phyloP scores from a whole-genome alignment of 2,329 filamentous ascomycete genomes.

The Fusarium sp. region DNA sequence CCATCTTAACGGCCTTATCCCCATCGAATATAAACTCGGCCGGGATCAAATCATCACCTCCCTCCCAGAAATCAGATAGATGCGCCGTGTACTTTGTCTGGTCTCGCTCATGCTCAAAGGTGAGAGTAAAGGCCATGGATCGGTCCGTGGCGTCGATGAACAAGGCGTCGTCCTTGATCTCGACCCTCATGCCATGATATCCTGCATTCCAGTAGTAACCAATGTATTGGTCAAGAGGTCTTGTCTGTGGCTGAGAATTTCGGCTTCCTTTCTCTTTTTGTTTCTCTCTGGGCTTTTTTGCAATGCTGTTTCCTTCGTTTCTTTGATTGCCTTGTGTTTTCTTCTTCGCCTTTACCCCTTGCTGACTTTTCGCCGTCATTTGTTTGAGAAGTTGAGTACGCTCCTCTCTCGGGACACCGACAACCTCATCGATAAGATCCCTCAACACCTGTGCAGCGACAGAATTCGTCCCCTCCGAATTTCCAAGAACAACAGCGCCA shows the following conservation, averaged over 20 bases:
- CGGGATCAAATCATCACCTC: conserved; percentile 17
- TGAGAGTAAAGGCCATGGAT: conserved; percentile 44
- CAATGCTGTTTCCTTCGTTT: rapidly evolving
- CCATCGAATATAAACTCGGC: conserved; percentile 37
- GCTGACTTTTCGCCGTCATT: not conserved
- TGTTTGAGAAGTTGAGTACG: not conserved
- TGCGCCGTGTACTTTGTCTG: conserved; percentile 37
- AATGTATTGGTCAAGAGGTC: conserved; percentile 25
- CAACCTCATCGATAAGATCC: conserved; percentile 36
- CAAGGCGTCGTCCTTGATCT: conserved; percentile 28
- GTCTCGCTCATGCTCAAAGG: conserved; percentile 31
- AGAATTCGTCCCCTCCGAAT: conserved; percentile 31
- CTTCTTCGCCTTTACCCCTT: not conserved
- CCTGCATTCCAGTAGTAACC: conserved; percentile 45
- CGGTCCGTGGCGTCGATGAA: conserved; percentile 47
- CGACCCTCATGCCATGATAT: conserved; percentile 40
- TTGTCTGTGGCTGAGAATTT: not conserved
- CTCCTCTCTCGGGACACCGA: conserved; percentile 6
- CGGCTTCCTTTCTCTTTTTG: too few species aligned
- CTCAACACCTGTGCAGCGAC: conserved; percentile 33
- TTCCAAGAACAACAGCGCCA: conserved; percentile 44
- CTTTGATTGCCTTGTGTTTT: not conserved
- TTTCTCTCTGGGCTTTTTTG: not conserved
- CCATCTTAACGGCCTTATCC: conserved; percentile 22
- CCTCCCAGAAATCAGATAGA: conserved; percentile 30